phyloP scores from a whole-genome alignment of 139 green algal species.

The Chlamydomonas incerta region DNA sequence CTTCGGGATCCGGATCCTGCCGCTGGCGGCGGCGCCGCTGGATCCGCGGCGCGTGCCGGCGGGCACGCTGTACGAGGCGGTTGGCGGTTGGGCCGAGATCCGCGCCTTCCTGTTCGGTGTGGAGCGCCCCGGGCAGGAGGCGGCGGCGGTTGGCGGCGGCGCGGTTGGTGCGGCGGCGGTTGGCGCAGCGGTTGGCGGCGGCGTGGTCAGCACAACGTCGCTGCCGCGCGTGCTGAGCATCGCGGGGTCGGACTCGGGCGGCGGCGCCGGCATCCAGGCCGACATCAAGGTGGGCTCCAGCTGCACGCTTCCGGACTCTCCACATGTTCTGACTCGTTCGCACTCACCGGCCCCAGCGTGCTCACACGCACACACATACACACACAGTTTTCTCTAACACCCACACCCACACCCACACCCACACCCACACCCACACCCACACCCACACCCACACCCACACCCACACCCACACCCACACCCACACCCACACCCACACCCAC shows the following conservation, averaged over 20 bases:
- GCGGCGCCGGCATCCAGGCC: slow-evolving; percentile 94
- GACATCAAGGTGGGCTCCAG: slow-evolving; percentile 77
- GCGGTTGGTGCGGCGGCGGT: slow-evolving; percentile 1
- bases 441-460: no score
- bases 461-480: no score
- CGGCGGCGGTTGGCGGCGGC: not conserved
- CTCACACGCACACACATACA: no score
- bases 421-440: no score
- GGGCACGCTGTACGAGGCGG: slow-evolving; percentile 16
- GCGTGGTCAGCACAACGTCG: no score
- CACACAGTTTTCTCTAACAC: no score
- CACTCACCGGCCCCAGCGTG: no score
- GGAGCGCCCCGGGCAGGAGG: not conserved
- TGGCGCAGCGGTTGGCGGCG: not conserved
- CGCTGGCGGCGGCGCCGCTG: slow-evolving; percentile 54
- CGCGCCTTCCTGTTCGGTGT: slow-evolving; percentile 61
- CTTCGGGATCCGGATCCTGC: slow-evolving; percentile 50
- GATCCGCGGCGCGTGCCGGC: not conserved
- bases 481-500: no score
- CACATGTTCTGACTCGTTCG: no score
- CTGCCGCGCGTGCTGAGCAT: slow-evolving; percentile 81
- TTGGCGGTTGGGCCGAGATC: slow-evolving; percentile 61
- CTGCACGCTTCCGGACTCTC: no score
- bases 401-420: no score
- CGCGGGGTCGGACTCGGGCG: slow-evolving; percentile 94